Percentiles rank a stretch among this genome's conserved stretches.
Evolutionary conservation across 2,329 filamentous ascomycete species (phyloP).

Genomic region (Clarireedia homoeocarpa): DNA sequence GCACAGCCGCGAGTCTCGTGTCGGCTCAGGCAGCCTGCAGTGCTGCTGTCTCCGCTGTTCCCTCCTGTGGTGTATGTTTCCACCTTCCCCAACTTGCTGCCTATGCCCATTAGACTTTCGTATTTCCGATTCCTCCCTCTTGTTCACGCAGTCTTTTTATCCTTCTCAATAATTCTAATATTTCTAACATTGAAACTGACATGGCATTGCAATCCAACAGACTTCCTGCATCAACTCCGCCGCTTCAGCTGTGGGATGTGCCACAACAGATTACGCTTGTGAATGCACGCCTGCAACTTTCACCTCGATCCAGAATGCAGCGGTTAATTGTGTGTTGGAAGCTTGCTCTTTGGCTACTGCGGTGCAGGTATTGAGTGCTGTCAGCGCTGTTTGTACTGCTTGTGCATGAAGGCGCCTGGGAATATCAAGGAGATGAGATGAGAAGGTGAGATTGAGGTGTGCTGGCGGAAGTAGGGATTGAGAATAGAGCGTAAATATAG

Average conservation of each 20-base stretch:
- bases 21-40: constrained; percentile 4
- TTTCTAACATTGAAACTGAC: neutral
- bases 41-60: neutral
- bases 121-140: too few relatives aligned
- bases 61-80: constrained; percentile 3
- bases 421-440: neutral
- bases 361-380: neutral
- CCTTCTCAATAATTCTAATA: neutral
- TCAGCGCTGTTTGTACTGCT: neutral
- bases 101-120: neutral
- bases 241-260: neutral
- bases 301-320: neutral
- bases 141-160: neutral
- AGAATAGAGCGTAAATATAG: too few relatives aligned
- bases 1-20: neutral
- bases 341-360: neutral
- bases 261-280: neutral
- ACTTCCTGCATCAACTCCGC: neutral
- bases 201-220: neutral
- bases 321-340: neutral
- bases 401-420: neutral
- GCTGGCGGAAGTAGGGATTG: too few relatives aligned
- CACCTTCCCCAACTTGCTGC: neutral
- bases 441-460: too few relatives aligned
- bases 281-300: neutral